A percentile compares a stretch with the other conserved stretches of the same genome.
phyloP scores from a whole-genome alignment of 2,329 filamentous ascomycete species.

The Pseudohalonectria lignicola region DNA sequence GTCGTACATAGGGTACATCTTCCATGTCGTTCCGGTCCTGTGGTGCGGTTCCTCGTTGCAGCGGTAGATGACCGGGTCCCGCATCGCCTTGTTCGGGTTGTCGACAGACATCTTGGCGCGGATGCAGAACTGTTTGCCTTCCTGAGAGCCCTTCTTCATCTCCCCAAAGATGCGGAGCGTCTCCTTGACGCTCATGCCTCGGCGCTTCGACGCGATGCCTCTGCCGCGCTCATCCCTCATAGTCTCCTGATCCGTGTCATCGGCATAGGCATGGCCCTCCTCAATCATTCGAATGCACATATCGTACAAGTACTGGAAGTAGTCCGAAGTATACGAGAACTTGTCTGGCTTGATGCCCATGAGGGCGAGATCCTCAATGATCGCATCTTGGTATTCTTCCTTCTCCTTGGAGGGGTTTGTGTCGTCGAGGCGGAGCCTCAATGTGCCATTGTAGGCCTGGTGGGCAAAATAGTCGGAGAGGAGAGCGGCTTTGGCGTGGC shows the following conservation, averaged over 20 bases:
- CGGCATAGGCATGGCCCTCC: conserved; percentile 81
- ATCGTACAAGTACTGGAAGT: conserved; percentile 87
- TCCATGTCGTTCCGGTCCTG: conserved; percentile 69
- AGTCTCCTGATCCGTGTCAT: conserved; percentile 82
- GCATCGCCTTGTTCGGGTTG: conserved; percentile 88
- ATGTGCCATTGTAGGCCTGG: conserved; percentile 80
- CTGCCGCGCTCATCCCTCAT: conserved; percentile 81
- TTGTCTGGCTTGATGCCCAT: conserved; percentile 87
- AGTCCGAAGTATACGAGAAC: conserved; percentile 85
- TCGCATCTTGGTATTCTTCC: conserved; percentile 89
- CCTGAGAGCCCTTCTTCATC: conserved; percentile 78
- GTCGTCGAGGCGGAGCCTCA: conserved; percentile 90
- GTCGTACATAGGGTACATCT: conserved; percentile 82
- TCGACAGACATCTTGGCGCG: conserved; percentile 88
- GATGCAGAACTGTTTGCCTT: conserved; percentile 80
- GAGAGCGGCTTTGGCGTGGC: conserved; percentile 63
- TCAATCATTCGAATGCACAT: conserved; percentile 76
- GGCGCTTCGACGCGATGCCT: conserved; percentile 69
- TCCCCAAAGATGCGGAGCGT: conserved; percentile 79
- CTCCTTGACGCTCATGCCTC: conserved; percentile 71
- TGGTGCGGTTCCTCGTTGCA: conserved; percentile 65
- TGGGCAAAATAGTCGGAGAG: conserved; percentile 97
- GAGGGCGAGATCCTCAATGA: conserved; percentile 79
- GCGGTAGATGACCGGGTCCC: conserved; percentile 94
- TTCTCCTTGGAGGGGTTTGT: conserved; percentile 98